Evolutionary conservation across 352 stramenopile species (phyloP).

Genomic region (Thraustotheca clavata): DNA sequence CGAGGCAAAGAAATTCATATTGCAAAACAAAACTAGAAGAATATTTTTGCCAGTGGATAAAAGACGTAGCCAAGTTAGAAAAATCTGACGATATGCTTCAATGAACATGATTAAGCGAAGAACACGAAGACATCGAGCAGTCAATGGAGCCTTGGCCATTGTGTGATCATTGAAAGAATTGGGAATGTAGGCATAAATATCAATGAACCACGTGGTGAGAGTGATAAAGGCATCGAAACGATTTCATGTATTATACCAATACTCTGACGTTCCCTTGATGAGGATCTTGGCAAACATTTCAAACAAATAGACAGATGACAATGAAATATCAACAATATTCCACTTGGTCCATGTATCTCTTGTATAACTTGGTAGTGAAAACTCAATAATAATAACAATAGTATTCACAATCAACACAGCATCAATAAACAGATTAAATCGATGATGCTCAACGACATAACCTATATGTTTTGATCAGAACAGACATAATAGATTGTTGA

Average conservation of each 20-base stretch:
- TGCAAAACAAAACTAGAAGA: conserved; percentile 23
- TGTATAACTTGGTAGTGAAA: conserved; percentile 25
- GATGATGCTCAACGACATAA: conserved; percentile 22
- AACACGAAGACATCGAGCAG: conserved; percentile 44
- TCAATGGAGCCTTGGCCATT: conserved; percentile 33
- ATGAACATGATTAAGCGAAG: conserved; percentile 38
- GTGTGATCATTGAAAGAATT: conserved; percentile 29
- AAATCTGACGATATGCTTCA: conserved; percentile 24
- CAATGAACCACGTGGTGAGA: conserved; percentile 38
- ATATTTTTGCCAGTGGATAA: conserved; percentile 25
- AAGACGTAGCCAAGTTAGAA: conserved; percentile 42
- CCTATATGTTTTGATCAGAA: conserved; percentile 27
- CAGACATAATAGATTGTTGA: conserved; percentile 24
- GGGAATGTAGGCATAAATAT: conserved; percentile 40
- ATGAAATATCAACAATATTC: conserved; percentile 57
- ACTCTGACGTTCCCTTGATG: conserved; percentile 38
- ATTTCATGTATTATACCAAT: conserved; percentile 61
- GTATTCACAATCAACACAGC: conserved; percentile 23
- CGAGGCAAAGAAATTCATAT: conserved; percentile 46
- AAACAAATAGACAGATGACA: conserved; percentile 55
- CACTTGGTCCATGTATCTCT: conserved; percentile 28
- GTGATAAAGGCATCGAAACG: conserved; percentile 81
- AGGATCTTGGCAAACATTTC: conserved; percentile 82
- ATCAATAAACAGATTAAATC: conserved; percentile 25
- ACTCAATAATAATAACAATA: conserved; percentile 38